Evolutionary conservation across 2,329 filamentous ascomycete genomes (phyloP).

Genomic region (Aspergillus ibericus): DNA sequence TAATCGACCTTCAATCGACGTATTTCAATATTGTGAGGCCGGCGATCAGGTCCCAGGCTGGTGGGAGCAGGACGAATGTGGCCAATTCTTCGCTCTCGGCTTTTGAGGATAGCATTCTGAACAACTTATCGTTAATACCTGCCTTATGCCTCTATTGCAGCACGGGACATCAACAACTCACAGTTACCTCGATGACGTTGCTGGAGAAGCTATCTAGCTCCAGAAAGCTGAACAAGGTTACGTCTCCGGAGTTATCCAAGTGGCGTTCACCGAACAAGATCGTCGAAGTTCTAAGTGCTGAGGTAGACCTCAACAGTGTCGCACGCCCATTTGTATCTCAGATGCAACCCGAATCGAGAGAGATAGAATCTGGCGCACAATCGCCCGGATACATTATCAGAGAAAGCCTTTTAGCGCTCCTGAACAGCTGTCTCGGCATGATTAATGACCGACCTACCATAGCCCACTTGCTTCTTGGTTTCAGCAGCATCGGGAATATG

Average conservation of each 20-base stretch:
- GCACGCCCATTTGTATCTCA: slow-evolving; percentile 69
- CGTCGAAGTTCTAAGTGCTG: slow-evolving; percentile 81
- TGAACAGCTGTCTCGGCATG: slow-evolving; percentile 75
- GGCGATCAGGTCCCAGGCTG: slow-evolving; percentile 66
- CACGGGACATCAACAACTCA: slow-evolving; percentile 76
- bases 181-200: slow-evolving; percentile 75
- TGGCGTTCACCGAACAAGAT: slow-evolving; percentile 75
- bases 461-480: slow-evolving; percentile 87
- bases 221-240: slow-evolving; percentile 71
- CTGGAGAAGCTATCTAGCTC: slow-evolving; percentile 86
- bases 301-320: slow-evolving; percentile 78
- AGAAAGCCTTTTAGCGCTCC: slow-evolving; percentile 78
- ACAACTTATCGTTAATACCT: slow-evolving; percentile 74
- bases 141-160: slow-evolving; percentile 85
- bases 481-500: slow-evolving; percentile 70
- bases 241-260: slow-evolving; percentile 61
- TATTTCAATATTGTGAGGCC: slow-evolving; percentile 88
- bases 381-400: slow-evolving; percentile 79
- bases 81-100: slow-evolving; percentile 77
- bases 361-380: slow-evolving; percentile 68
- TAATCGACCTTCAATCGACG: slow-evolving; percentile 84
- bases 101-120: slow-evolving; percentile 88
- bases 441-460: slow-evolving; percentile 78
- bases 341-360: slow-evolving; percentile 64
- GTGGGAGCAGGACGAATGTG: slow-evolving; percentile 61